Evolutionary conservation across 805 yeast species (phyloP), one percentile per base, ranked within the genome.

Genomic region (Scheffersomyces coipomensis): DNA sequence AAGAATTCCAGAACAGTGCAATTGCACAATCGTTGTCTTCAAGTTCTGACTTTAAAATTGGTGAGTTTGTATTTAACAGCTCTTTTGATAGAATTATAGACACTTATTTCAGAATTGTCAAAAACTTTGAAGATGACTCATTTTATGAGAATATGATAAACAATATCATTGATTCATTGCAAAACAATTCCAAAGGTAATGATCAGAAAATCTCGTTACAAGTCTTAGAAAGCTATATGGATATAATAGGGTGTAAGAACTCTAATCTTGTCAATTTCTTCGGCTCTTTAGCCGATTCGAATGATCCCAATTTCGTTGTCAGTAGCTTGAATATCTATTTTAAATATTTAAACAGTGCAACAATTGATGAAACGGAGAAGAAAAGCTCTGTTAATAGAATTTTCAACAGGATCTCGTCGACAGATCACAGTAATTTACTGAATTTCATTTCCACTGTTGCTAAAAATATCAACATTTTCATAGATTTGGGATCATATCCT

Each of bases 401-500:
- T n/a, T n/a, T n/a, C n/a, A n/a, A 6, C 23, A 21, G 23, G 23
- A 21, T 21, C 9, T 21, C 23, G 9, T 21, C 23, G 9, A 7
- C 23, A 21, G 9, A n/a, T n/a, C n/a, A n/a, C n/a, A n/a, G n/a
- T n/a, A n/a, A n/a, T n/a, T n/a, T n/a, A n/a, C n/a, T n/a, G n/a
- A n/a, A n/a, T n/a, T n/a, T n/a, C n/a, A n/a, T n/a, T n/a, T n/a
- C n/a, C n/a, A n/a, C n/a, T n/a, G n/a, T n/a, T n/a, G n/a, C n/a
- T n/a, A n/a, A n/a, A n/a, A n/a, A n/a, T n/a, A n/a, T n/a, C n/a
- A n/a, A n/a, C n/a, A n/a, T n/a, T n/a, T n/a, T n/a, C 9, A 44
- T 51, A 11, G 27, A 47, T 17, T 44, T 54, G 18, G 40, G 42
- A 2, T 17, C 32, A 7, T 51, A 37, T 35, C 52, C 57, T 3